Percentiles rank a stretch among this genome's conserved stretches.
These are phyloP conservation scores for Xylaria telfairii DNA, from an alignment of 495 filamentous ascomycete species.

Conservation along the genomic window DNA sequence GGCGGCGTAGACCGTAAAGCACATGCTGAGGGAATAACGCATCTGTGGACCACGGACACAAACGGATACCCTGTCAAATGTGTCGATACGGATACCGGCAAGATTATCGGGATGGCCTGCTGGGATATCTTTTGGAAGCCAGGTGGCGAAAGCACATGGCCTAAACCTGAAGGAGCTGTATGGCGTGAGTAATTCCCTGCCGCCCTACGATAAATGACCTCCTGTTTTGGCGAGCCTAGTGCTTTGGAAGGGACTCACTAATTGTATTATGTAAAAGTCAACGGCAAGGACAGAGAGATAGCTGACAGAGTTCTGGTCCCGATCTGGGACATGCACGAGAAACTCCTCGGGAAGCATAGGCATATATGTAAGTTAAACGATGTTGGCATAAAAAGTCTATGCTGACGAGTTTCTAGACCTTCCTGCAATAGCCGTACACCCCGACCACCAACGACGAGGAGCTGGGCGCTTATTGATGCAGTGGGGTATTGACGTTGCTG, in stretches of 20 bases:
- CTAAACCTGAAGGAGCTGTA: constrained; percentile 31
- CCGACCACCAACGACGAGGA: constrained; percentile 47
- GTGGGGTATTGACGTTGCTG: constrained; percentile 53
- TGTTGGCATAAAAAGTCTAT: background rate
- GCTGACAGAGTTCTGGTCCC: constrained; percentile 36
- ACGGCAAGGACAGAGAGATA: constrained; percentile 38
- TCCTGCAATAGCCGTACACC: constrained; percentile 41
- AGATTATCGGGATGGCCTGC: constrained; percentile 45
- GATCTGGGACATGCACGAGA: constrained; percentile 43
- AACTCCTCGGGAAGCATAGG: constrained; percentile 33
- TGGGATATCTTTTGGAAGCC: constrained; percentile 39
- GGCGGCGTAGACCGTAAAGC: constrained; percentile 38
- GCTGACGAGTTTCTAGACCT: constrained; percentile 34
- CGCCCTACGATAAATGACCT: background rate
- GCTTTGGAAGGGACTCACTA: background rate
- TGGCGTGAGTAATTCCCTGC: constrained; percentile 30
- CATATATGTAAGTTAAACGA: constrained; percentile 42
- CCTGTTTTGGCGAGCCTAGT: background rate
- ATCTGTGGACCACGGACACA: constrained; percentile 41
- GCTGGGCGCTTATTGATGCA: constrained; percentile 46
- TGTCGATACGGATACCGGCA: constrained; percentile 40
- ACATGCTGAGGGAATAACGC: constrained; percentile 41
- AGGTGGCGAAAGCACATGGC: constrained; percentile 31
- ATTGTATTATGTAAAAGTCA: constrained; percentile 15
- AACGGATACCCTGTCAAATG: constrained; percentile 49